Conservation (phyloP, 345 rosid species). For the Bruguiera gymnorhiza region DNA sequence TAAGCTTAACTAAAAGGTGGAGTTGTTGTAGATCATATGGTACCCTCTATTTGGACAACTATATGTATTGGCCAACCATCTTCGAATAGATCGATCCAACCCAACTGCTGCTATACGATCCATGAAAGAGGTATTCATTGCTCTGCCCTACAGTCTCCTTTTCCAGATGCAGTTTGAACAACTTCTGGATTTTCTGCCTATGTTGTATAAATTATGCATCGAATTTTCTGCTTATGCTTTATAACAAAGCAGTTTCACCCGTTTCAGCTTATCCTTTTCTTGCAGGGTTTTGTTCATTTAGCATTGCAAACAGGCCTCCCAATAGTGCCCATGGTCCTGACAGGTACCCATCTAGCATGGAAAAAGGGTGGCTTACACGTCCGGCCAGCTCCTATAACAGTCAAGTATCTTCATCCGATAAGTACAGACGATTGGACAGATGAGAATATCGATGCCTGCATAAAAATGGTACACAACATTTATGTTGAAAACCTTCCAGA, state of each 20-base stretch:
- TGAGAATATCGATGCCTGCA: conserved; percentile 12
- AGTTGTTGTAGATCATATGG: conserved; percentile 43
- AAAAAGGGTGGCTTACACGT: conserved; percentile 51
- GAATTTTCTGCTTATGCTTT: conserved; percentile 5
- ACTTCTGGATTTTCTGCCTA: no score
- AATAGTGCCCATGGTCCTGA: conserved; percentile 44
- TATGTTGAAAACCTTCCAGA: conserved; percentile 23
- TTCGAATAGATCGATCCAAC: conserved; percentile 54
- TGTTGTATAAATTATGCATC: no score
- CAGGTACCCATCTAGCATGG: conserved; percentile 59
- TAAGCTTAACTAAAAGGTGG: neutral
- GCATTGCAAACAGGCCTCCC: conserved; percentile 49
- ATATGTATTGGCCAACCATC: conserved; percentile 47
- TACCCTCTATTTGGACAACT: conserved; percentile 58
- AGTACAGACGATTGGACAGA: conserved; percentile 19
- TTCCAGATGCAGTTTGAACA: no score
- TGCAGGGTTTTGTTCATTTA: conserved; percentile 57
- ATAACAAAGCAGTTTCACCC: neutral
- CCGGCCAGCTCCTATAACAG: conserved; percentile 47
- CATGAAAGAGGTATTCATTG: conserved; percentile 41
- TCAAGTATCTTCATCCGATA: conserved; percentile 52
- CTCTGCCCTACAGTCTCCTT: neutral
- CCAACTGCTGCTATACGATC: conserved; percentile 43
- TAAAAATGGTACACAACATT: conserved; percentile 9
- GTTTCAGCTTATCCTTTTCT: neutral